A percentile compares a stretch with the other conserved stretches of the same genome.
These are phyloP conservation scores for Mallotus japonicus DNA, from an alignment of 441 rosid species.

Conservation along the genomic window DNA sequence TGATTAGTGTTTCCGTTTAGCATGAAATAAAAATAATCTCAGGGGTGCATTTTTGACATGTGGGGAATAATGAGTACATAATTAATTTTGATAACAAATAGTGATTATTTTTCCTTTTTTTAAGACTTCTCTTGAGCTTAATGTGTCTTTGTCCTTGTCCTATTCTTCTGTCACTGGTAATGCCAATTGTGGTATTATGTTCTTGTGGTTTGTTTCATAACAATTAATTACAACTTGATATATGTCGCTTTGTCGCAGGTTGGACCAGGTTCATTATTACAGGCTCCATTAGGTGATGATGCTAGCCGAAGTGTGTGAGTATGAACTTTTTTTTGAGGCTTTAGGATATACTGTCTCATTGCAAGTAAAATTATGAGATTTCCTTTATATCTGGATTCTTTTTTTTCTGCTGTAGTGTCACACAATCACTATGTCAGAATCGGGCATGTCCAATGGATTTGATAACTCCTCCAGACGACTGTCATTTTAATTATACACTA, in stretches of 20 bases:
- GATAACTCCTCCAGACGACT: slow-evolving; percentile 96
- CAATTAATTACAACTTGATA: slow-evolving; percentile 21
- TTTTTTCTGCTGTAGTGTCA: slow-evolving; percentile 56
- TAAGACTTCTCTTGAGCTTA: neutral
- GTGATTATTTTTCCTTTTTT: neutral
- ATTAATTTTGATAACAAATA: neutral
- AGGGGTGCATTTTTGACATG: neutral
- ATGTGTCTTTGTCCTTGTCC: slow-evolving; percentile 6
- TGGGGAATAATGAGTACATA: neutral
- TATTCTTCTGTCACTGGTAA: slow-evolving; percentile 9
- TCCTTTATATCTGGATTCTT: slow-evolving; percentile 8
- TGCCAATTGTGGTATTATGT: slow-evolving; percentile 21
- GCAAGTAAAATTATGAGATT: slow-evolving; percentile 14
- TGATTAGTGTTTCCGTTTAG: neutral
- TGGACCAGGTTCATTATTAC: slow-evolving; percentile 86
- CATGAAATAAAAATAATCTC: neutral
- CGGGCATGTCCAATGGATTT: slow-evolving; percentile 86
- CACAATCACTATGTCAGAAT: slow-evolving; percentile 71
- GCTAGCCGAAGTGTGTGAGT: slow-evolving; percentile 86
- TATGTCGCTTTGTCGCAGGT: slow-evolving; percentile 49
- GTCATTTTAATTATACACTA: slow-evolving; percentile 92
- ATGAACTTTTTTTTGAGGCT: slow-evolving; percentile 29
- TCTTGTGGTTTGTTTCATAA: slow-evolving; percentile 7
- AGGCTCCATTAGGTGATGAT: slow-evolving; percentile 81
- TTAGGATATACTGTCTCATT: slow-evolving; percentile 13